Percentiles rank a stretch among this genome's conserved stretches.
Evolutionary conservation across 2,329 filamentous ascomycete species (phyloP).

Genomic region (Colletotrichum tropicicola): DNA sequence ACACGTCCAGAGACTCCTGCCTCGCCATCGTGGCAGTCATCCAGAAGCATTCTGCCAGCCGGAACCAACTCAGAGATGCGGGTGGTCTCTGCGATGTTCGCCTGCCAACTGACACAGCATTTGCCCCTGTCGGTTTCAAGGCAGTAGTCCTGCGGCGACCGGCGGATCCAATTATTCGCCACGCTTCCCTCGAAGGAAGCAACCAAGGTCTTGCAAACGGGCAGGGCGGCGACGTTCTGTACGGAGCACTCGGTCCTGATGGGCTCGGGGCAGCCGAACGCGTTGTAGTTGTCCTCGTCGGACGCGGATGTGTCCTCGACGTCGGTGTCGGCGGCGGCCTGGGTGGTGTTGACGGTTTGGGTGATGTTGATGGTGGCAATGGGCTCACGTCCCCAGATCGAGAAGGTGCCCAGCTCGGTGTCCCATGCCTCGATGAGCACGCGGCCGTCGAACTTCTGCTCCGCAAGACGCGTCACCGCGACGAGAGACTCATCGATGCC

Average conservation of each 20-base stretch:
- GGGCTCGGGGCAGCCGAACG: too few species aligned
- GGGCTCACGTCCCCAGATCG: not conserved
- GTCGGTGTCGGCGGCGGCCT: not conserved
- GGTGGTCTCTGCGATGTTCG: not conserved
- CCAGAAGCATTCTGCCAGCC: not conserved
- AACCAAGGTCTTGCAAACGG: not conserved
- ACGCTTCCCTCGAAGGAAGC: not conserved
- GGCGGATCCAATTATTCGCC: not conserved
- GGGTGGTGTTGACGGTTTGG: not conserved
- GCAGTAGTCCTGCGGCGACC: not conserved
- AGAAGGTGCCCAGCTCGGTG: not conserved
- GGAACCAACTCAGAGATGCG: not conserved
- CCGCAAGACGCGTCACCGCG: not conserved
- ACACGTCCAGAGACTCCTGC: not conserved
- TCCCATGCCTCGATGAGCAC: not conserved
- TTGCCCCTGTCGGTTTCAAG: not conserved
- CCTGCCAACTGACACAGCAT: not conserved
- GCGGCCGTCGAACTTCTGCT: not conserved
- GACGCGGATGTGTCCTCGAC: not conserved
- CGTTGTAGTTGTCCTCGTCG: not conserved
- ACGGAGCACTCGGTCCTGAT: not conserved
- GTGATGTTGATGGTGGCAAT: not conserved
- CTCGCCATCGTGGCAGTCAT: not conserved
- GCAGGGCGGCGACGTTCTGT: not conserved
- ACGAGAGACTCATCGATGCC: not conserved